These are phyloP conservation scores for Blastobotrys buckinghamii DNA, from an alignment of 1,139 yeast species.

Conservation along the genomic window DNA sequence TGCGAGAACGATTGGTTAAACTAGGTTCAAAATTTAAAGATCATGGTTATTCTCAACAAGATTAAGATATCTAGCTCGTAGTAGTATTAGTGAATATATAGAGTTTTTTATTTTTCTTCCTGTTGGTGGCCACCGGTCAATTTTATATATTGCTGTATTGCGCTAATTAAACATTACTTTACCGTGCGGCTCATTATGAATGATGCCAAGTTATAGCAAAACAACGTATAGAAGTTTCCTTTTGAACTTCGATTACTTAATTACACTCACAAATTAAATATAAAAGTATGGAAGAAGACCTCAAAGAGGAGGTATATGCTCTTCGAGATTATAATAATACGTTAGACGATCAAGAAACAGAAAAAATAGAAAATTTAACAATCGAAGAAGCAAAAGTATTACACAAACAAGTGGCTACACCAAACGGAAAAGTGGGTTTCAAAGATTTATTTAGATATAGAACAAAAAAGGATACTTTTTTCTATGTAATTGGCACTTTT, in stretches of 20 bases:
- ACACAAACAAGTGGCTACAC: neutral
- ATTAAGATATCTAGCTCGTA: slow-evolving; percentile 2
- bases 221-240: too few species aligned
- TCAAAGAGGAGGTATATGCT: neutral
- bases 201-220: too few species aligned
- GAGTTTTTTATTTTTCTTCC: too few species aligned
- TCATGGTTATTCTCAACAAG: slow-evolving; percentile 11
- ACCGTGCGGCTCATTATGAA: too few species aligned
- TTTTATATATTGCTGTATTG: too few species aligned
- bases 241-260: too few species aligned
- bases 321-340: neutral
- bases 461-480: neutral
- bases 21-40: slow-evolving; percentile 9
- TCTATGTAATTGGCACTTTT: neutral
- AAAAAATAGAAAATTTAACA: neutral
- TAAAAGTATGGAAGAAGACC: neutral
- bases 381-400: neutral
- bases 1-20: slow-evolving; percentile 11
- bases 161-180: too few species aligned
- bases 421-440: neutral
- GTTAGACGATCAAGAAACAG: neutral
- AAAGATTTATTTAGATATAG: neutral
- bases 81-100: too few species aligned
- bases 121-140: too few species aligned
- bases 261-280: too few species aligned